Evolutionary conservation across 2,329 filamentous ascomycete species (phyloP).

Genomic region (Lachnellula cervina): DNA sequence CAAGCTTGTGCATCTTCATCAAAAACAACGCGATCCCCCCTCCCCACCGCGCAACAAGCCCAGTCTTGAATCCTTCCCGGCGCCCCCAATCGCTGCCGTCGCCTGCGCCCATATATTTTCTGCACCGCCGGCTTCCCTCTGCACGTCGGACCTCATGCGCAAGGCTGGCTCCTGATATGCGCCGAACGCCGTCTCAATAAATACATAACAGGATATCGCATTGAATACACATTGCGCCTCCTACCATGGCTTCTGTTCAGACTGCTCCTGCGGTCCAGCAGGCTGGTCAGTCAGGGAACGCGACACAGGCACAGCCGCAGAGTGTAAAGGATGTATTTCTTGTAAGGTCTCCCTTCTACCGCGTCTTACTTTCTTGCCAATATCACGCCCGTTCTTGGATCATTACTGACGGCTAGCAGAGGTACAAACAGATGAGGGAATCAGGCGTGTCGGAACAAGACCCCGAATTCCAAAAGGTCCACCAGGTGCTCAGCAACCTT

Average conservation of each 20-base stretch:
- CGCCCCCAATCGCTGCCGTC: conserved; percentile 8
- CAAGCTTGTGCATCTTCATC: conserved; percentile 30
- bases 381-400: conserved; percentile 1
- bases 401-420: conserved; percentile 48
- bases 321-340: conserved; percentile 64
- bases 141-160: conserved; percentile 29
- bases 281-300: conserved; percentile 46
- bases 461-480: conserved; percentile 80
- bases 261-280: conserved; percentile 63
- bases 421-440: conserved; percentile 84
- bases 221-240: conserved; percentile 6
- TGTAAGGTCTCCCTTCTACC: conserved; percentile 44
- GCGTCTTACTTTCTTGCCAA: conserved; percentile 2
- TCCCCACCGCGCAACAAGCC: conserved; percentile 21
- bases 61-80: background rate
- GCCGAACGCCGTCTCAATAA: conserved; percentile 19
- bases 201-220: conserved; percentile 13
- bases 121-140: conserved; percentile 8
- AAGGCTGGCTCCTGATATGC: conserved; percentile 33
- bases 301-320: conserved; percentile 68
- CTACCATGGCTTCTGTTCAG: conserved; percentile 75
- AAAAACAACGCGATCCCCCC: conserved; percentile 26
- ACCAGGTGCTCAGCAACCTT: conserved; percentile 68
- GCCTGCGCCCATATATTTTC: conserved; percentile 17
- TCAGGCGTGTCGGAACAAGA: conserved; percentile 75